phyloP scores from a whole-genome alignment of 2,329 filamentous ascomycete species.

The Colletotrichum higginsianum region DNA sequence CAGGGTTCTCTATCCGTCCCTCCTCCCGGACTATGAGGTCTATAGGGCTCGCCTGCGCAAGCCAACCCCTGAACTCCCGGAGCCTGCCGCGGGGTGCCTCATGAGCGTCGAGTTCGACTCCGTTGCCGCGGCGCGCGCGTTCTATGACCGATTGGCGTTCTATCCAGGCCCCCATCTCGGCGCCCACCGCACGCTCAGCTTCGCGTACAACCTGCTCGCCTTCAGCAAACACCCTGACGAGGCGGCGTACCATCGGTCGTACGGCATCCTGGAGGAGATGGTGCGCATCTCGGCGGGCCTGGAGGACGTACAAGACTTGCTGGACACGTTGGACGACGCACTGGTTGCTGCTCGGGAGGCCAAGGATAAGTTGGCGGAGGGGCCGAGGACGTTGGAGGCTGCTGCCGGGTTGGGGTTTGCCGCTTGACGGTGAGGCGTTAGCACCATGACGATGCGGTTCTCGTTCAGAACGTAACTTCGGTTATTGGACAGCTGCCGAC shows the following conservation, averaged over 20 bases:
- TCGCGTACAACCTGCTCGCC: slow-evolving; percentile 63
- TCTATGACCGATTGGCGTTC: slow-evolving; percentile 65
- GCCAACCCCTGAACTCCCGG: slow-evolving; percentile 59
- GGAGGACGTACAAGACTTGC: slow-evolving; percentile 59
- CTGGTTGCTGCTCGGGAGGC: slow-evolving; percentile 59
- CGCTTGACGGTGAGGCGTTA: not conserved
- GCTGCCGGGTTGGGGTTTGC: slow-evolving; percentile 28
- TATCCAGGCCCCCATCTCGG: slow-evolving; percentile 69
- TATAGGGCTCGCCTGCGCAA: slow-evolving; percentile 56
- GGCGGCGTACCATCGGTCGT: slow-evolving; percentile 53
- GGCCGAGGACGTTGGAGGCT: slow-evolving; percentile 13
- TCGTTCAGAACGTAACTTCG: too few species aligned
- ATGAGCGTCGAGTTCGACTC: slow-evolving; percentile 65
- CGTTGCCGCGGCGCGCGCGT: slow-evolving; percentile 57
- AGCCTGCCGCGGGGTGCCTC: slow-evolving; percentile 69
- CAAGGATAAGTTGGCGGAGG: slow-evolving; percentile 52
- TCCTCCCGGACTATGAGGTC: slow-evolving; percentile 53
- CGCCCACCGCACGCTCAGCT: slow-evolving; percentile 64
- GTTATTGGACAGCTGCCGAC: too few species aligned
- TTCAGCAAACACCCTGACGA: slow-evolving; percentile 58
- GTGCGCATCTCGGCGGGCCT: slow-evolving; percentile 64
- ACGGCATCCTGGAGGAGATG: slow-evolving; percentile 57
- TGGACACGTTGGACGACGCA: slow-evolving; percentile 56
- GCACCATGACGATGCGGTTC: not conserved
- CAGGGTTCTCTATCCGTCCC: slow-evolving; percentile 61